Percentiles rank a stretch among this genome's conserved stretches.
These are phyloP conservation scores for Pseudogymnoascus sp. DNA, from an alignment of 2,329 filamentous ascomycete species.

Conservation along the genomic window DNA sequence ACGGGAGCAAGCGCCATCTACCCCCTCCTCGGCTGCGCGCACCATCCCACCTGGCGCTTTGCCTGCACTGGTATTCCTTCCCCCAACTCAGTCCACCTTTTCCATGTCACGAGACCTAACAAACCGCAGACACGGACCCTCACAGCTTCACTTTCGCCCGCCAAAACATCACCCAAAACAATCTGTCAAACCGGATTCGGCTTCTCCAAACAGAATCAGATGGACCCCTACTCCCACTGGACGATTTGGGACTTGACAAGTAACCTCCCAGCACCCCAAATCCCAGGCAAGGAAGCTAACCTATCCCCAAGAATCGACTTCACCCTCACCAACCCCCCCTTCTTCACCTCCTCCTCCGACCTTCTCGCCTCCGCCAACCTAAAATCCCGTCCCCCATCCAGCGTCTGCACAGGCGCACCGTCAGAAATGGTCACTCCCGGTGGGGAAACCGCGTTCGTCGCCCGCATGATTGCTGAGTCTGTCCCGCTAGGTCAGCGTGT, in stretches of 20 bases:
- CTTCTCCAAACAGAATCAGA: constrained; percentile 47
- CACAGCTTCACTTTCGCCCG: constrained; percentile 59
- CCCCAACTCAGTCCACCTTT: neutral
- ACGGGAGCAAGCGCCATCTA: constrained; percentile 91
- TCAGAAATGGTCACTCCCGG: constrained; percentile 80
- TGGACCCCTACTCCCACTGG: constrained; percentile 51
- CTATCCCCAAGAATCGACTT: constrained; percentile 56
- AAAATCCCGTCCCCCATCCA: constrained; percentile 62
- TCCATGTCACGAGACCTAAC: constrained; percentile 25
- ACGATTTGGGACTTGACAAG: constrained; percentile 40
- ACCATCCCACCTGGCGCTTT: constrained; percentile 64
- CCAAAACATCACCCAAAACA: constrained; percentile 60
- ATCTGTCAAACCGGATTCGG: constrained; percentile 54
- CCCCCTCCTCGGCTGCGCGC: constrained; percentile 66
- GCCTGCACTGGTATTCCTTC: constrained; percentile 53
- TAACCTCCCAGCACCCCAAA: constrained; percentile 15
- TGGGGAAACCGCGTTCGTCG: constrained; percentile 70
- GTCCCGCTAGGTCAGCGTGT: constrained; percentile 51
- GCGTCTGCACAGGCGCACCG: constrained; percentile 67
- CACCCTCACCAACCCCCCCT: constrained; percentile 90
- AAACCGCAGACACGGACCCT: constrained; percentile 59
- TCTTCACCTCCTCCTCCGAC: constrained; percentile 70
- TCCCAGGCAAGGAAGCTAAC: constrained; percentile 13
- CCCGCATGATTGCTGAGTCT: constrained; percentile 63
- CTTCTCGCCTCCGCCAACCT: constrained; percentile 55